Conservation (phyloP, 441 rosid species). For the Flueggea neowawraea region DNA sequence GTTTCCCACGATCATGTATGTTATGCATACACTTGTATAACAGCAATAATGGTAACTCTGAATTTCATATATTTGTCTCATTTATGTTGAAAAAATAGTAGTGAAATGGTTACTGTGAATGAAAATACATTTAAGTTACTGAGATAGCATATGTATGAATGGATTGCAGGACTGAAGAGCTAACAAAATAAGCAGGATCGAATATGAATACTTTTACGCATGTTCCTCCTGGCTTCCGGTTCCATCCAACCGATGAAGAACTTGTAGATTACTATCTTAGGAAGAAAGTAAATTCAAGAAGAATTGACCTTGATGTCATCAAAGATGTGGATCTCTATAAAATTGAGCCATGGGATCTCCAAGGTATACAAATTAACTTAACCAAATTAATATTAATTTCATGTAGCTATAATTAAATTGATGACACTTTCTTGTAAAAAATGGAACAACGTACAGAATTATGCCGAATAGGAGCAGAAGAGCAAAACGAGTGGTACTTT, state of each 20-base stretch:
- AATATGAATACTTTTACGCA: slow-evolving; percentile 77
- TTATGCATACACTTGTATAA: no score
- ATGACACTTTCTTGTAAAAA: background rate
- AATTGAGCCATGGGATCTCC: slow-evolving; percentile 99
- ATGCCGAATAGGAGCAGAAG: slow-evolving; percentile 76
- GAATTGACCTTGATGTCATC: slow-evolving; percentile 89
- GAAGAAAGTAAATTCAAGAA: slow-evolving; percentile 78
- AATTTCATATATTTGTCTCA: no score
- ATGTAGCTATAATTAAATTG: no score
- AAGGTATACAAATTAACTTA: slow-evolving; percentile 41
- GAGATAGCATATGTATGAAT: background rate
- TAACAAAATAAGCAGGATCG: slow-evolving; percentile 1
- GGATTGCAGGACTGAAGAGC: slow-evolving; percentile 33
- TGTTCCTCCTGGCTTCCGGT: slow-evolving; percentile 99
- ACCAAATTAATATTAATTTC: background rate
- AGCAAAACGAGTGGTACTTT: slow-evolving; percentile 88
- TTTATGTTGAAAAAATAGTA: no score
- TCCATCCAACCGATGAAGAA: slow-evolving; percentile 99
- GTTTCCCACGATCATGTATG: no score
- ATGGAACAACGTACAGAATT: slow-evolving; percentile 38
- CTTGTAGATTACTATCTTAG: slow-evolving; percentile 97
- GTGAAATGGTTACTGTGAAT: no score
- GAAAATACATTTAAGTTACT: background rate
- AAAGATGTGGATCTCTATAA: slow-evolving; percentile 97
- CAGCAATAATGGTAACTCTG: no score